Evolutionary conservation across 768 basidiomycete species (phyloP), one percentile per base, ranked within the genome.

Genomic region (Lyophyllum semitale): DNA sequence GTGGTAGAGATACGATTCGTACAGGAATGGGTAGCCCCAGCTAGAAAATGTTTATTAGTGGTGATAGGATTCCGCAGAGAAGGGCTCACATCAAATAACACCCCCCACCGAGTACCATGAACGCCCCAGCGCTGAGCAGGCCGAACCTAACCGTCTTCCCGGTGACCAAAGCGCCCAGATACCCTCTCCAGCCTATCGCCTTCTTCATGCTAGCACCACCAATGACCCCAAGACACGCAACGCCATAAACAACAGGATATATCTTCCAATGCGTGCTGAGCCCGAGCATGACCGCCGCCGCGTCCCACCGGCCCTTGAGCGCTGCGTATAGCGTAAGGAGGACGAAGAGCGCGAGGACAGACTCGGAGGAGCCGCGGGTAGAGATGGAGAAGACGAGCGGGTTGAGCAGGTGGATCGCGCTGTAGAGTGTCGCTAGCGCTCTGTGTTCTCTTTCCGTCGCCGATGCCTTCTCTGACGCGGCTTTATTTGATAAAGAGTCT

Each of bases 381-480:
- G 95, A 97, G 63, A 99, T 98, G 59, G 94, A 89, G 70, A 97
- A 91, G 2, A 96, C 89, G 62, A 99, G 82, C 0, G 97, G 97
- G 72, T 95, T 98, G 55, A 98, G 79, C 2, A 98, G 85, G 75
- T 98, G 93, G 2, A 89, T 64, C 0, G 83, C 74, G 32, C 83
- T 82, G 60, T 84, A 84, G n/a, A 85, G 60, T 1, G 81, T 78
- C 5, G 89, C 86, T 51, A 49, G 41, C 7, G 51, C 40, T 17
- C 50, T 29, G 29, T 22, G 27, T 51, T 63, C 33, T 13, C 37
- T 25, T 6, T 51, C 35, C 11, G 18, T 26, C 12, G 18, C 9
- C 25, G 22, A 40, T 51, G 38, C 52, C 15, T 57, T 43, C 22
- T 37, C 51, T 8, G 22, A 25, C 5, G 20, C 44, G 7, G n/a